phyloP scores from a whole-genome alignment of 2,329 filamentous ascomycete species.

The Knufia fluminis region DNA sequence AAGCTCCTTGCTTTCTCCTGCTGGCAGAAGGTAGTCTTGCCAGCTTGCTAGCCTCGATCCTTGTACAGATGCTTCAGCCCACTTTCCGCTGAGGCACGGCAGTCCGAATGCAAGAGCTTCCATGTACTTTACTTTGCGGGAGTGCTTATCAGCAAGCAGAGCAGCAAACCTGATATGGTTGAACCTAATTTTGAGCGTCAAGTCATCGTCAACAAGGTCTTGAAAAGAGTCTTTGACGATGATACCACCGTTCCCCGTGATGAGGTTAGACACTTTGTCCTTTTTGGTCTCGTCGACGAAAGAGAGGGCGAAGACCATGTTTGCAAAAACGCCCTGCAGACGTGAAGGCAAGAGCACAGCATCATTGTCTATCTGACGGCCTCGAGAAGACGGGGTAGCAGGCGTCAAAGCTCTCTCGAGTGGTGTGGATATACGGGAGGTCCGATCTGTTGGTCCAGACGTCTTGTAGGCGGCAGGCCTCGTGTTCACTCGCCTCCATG shows the following conservation, averaged over 20 bases:
- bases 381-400: conserved; percentile 42
- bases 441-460: conserved; percentile 19
- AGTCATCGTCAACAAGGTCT: conserved; percentile 53
- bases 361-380: conserved; percentile 28
- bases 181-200: conserved; percentile 49
- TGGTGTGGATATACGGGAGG: conserved; percentile 29
- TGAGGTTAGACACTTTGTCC: conserved; percentile 50
- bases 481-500: conserved; percentile 39
- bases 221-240: conserved; percentile 70
- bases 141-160: conserved; percentile 76
- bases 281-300: conserved; percentile 53
- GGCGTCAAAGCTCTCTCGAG: conserved; percentile 32
- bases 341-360: conserved; percentile 5
- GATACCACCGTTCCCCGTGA: conserved; percentile 61
- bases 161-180: conserved; percentile 64
- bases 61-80: conserved; percentile 64
- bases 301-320: conserved; percentile 83
- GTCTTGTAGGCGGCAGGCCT: conserved; percentile 26
- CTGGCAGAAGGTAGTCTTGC: conserved; percentile 72
- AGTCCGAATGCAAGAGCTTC: conserved; percentile 84
- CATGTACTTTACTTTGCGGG: conserved; percentile 83
- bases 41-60: conserved; percentile 59
- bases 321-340: conserved; percentile 51
- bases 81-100: conserved; percentile 73
- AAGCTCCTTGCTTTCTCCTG: conserved; percentile 69